Evolutionary conservation across 345 rosid genomes (phyloP).

Genomic region (Corchorus olitorius): DNA sequence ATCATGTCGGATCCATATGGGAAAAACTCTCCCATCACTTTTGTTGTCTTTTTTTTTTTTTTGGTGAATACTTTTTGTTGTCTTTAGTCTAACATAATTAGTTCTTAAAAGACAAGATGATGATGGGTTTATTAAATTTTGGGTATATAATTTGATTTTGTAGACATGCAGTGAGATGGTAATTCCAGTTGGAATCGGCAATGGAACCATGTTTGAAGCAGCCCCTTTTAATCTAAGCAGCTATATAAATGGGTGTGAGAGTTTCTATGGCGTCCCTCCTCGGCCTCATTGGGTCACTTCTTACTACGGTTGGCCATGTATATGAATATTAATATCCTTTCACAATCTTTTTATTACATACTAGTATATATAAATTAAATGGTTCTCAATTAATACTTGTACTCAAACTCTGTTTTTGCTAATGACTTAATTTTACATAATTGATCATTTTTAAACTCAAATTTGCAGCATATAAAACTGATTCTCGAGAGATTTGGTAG

Average conservation of each 20-base stretch:
- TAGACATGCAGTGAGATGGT: constrained; percentile 60
- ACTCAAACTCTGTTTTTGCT: neutral
- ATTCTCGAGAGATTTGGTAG: constrained; percentile 42
- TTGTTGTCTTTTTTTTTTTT: too few relatives aligned
- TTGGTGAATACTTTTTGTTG: too few relatives aligned
- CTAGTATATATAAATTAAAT: too few relatives aligned
- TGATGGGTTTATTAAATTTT: too few relatives aligned
- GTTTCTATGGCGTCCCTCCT: constrained; percentile 35
- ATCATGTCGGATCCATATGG: too few relatives aligned
- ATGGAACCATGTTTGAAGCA: constrained; percentile 41
- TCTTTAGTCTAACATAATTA: too few relatives aligned
- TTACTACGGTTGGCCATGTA: constrained; percentile 56
- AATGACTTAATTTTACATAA: too few relatives aligned
- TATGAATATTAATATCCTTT: neutral
- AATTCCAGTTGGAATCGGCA: constrained; percentile 39
- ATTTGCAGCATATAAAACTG: constrained; percentile 40
- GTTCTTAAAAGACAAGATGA: too few relatives aligned
- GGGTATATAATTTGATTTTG: neutral
- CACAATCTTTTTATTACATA: too few relatives aligned
- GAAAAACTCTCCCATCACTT: too few relatives aligned
- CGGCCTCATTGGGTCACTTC: constrained; percentile 60
- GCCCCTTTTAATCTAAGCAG: constrained; percentile 24
- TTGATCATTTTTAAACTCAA: neutral
- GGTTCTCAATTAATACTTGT: too few relatives aligned
- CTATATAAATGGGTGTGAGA: constrained; percentile 18